Conservation (phyloP, 768 basidiomycete genomes). For the Baorangia bicolor region DNA sequence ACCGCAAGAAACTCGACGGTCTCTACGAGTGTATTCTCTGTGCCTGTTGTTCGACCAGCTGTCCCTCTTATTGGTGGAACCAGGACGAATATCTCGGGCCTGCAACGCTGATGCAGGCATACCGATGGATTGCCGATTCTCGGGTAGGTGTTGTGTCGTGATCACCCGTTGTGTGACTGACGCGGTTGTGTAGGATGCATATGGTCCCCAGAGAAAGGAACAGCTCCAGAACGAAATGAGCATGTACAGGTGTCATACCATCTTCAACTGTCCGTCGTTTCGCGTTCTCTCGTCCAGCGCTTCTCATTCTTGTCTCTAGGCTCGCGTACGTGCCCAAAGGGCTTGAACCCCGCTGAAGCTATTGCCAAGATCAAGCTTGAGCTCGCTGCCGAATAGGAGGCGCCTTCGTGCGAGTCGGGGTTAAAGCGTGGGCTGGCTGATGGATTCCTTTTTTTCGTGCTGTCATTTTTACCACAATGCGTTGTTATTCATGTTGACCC, state of each 20-base stretch:
- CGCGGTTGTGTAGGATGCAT: slow-evolving; percentile 55
- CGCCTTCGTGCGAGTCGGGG: not conserved
- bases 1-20: slow-evolving; percentile 93
- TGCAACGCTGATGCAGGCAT: slow-evolving; percentile 94
- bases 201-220: slow-evolving; percentile 80
- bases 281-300: not conserved
- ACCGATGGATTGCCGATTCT: slow-evolving; percentile 98
- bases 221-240: slow-evolving; percentile 94
- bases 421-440: not conserved
- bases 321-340: slow-evolving; percentile 96
- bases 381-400: slow-evolving; percentile 65
- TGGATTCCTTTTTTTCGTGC: not conserved
- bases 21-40: slow-evolving; percentile 98
- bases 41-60: slow-evolving; percentile 96
- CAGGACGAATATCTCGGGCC: slow-evolving; percentile 98
- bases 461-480: not conserved
- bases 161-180: not conserved
- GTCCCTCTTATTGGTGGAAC: slow-evolving; percentile 99
- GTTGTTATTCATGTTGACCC: not conserved
- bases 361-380: slow-evolving; percentile 94
- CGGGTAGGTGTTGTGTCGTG: slow-evolving; percentile 50
- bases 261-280: slow-evolving; percentile 80
- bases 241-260: slow-evolving; percentile 97
- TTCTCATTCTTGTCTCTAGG: slow-evolving; percentile 39
- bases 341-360: slow-evolving; percentile 88